Base-by-base conservation (phyloP, 1,139 yeast species). In the Protomyces macrosporus region DNA sequence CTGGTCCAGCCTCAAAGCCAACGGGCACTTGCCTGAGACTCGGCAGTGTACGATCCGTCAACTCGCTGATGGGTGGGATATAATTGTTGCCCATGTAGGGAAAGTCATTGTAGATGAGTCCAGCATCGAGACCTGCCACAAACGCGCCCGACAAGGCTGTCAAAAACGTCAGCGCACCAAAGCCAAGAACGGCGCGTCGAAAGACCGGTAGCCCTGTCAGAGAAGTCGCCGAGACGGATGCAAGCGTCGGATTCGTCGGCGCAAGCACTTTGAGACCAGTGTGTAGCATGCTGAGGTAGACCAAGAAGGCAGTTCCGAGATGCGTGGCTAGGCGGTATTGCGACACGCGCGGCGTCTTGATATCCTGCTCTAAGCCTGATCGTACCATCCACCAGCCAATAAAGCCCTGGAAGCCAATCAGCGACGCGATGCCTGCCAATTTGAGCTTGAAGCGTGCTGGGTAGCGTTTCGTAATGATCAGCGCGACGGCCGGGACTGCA, bases 301-400 rank as follows among this genome's bases (percentile, higher is more conserved):
- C 82, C 56, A 87, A 72, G 73, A 95, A 91, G 0, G 98, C 98
- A 42, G 97, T 93, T 60, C 96, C 96, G 67, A 95, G 79, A 75
- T 95, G 98, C 1, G 98, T 86, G 2, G 98, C 91, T 66, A 95
- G 80, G 73, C 98, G 82, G 74, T 95, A 95, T 73, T 89, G 98
- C 5, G 97, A 89, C 1, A 95, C 99, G 0, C 98, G 90, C 14
- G 99, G 99, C 23, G 65, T 65, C 70, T 87, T 88, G 72, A 96
- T 83, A 70, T 88, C 96, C 39, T 82, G 82, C 73, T 91, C 96
- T 67, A 95, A 81, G 53, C 99, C 99, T 5, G 97, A 89, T 71
- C 88, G 86, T 65, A 95, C 98, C 99, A 95, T 95, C 99, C 99
- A 95, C 98, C 98, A 95, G 45, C 98, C 98, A 70, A 95, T 87